Evolutionary conservation across 257 asterid species (phyloP), one percentile per base, ranked within the genome.

Genomic region (Solanum chmielewskii): DNA sequence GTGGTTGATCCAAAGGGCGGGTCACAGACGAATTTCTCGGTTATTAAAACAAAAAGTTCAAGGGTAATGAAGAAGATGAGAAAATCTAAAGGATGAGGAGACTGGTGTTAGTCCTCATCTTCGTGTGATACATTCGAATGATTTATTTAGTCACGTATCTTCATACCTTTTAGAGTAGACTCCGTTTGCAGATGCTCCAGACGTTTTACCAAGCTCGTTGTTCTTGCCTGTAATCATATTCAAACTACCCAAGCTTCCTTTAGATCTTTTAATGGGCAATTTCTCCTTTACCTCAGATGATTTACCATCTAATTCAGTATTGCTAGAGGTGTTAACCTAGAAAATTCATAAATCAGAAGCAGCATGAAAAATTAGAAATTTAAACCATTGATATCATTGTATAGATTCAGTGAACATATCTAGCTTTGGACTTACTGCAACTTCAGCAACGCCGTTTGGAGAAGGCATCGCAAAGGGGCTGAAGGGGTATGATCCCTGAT

Each of bases 391-490:
- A 39, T 27, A 2, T 78, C 25, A 78, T 27, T 29, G 39, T n/a
- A 80, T 31, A 82, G 83, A 45, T 27, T 76, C 42, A 31, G 62
- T 52, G 49, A 59, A n/a, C 21, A n/a, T 73, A 47, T 44, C 47
- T 71, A 33, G 86, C 37, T 71, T 41, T 62, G 83, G 39, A 91
- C 99, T 94, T 91, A 96, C 98, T 73, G 97, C 88, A 89, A 94
- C 93, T 89, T 96, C 99, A 85, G 94, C 91, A 87, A 93, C 87
- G 69, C 99, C 98, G 90, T 96, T 96, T 39, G 98, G 97, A 85
- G 98, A 95, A 82, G 98, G 97, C 93, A 96, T 90, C n/a, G 95
- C 93, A 92, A 91, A 97, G 70, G 98, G 98, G 90, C 98, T 95
- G 90, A 94, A 97, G 42, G 99, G 99, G 91, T 97, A 97, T 87